Conservation (phyloP, 257 asterid genomes). For the Solanum bukasovii region DNA sequence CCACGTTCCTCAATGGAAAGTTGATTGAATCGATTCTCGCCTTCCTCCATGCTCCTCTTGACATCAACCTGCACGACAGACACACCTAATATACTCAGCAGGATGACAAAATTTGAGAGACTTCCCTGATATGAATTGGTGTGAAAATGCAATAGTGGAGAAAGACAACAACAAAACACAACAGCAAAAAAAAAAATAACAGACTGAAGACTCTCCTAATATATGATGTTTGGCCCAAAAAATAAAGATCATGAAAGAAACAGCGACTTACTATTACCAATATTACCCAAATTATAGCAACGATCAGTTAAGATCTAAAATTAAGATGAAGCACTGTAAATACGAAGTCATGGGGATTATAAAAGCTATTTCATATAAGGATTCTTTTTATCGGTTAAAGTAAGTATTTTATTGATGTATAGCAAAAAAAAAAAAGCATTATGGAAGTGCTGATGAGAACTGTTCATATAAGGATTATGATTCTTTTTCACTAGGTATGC, state of each 20-base stretch:
- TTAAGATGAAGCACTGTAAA: not conserved
- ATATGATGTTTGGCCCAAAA: not conserved
- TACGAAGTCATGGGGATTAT: not conserved
- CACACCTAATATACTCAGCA: not conserved
- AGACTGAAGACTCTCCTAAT: not conserved
- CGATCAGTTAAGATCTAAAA: not conserved
- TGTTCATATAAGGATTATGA: not conserved
- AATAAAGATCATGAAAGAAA: not conserved
- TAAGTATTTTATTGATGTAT: not conserved
- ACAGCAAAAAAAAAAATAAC: not conserved
- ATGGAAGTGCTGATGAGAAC: not conserved
- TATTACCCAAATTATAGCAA: not conserved
- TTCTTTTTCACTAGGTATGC: not conserved
- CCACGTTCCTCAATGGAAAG: slow-evolving; percentile 95
- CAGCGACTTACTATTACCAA: not conserved
- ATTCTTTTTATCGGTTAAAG: not conserved
- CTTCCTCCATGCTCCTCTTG: slow-evolving; percentile 62
- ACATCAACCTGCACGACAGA: slow-evolving; percentile 54
- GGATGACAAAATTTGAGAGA: not conserved
- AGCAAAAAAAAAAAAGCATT: not conserved
- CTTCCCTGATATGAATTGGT: not conserved
- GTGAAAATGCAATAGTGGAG: not conserved
- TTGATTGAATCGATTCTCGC: slow-evolving; percentile 71
- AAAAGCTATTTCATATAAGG: not conserved
- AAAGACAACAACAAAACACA: not conserved